Evolutionary conservation across 2,329 filamentous ascomycete genomes (phyloP).

Genomic region (Amylocarpus encephaloides): DNA sequence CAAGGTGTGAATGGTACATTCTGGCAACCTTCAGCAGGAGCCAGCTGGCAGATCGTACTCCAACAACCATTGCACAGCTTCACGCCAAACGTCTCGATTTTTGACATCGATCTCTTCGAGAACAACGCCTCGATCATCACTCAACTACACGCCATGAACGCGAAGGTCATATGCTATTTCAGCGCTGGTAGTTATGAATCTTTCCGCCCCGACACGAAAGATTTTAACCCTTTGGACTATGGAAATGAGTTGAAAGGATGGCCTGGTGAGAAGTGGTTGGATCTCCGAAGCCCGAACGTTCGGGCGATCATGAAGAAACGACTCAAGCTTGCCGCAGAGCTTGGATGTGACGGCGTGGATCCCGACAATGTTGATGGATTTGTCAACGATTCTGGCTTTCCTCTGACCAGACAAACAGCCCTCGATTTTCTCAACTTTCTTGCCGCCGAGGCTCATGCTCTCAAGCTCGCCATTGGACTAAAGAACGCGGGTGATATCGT

Average conservation of each 20-base stretch:
- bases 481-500: conserved; percentile 64
- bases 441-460: conserved; percentile 39
- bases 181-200: conserved; percentile 62
- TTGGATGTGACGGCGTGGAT: conserved; percentile 62
- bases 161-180: conserved; percentile 68
- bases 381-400: conserved; percentile 47
- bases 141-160: conserved; percentile 42
- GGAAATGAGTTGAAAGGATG: conserved; percentile 55
- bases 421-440: conserved; percentile 1
- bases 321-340: conserved; percentile 51
- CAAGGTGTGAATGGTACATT: not conserved
- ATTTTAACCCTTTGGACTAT: conserved; percentile 49
- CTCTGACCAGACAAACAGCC: not conserved
- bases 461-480: conserved; percentile 55
- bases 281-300: conserved; percentile 50
- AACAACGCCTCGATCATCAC: conserved; percentile 40
- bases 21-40: conserved; percentile 5
- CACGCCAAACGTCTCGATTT: conserved; percentile 23
- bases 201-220: conserved; percentile 46
- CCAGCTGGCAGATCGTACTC: conserved; percentile 10
- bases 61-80: not conserved
- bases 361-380: conserved; percentile 65
- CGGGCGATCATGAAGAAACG: conserved; percentile 55
- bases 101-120: conserved; percentile 38
- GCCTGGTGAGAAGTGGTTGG: conserved; percentile 60